These are phyloP conservation scores for Aspergillus fumigatiaffinis DNA, from an alignment of 2,329 filamentous ascomycete genomes.

Conservation along the genomic window DNA sequence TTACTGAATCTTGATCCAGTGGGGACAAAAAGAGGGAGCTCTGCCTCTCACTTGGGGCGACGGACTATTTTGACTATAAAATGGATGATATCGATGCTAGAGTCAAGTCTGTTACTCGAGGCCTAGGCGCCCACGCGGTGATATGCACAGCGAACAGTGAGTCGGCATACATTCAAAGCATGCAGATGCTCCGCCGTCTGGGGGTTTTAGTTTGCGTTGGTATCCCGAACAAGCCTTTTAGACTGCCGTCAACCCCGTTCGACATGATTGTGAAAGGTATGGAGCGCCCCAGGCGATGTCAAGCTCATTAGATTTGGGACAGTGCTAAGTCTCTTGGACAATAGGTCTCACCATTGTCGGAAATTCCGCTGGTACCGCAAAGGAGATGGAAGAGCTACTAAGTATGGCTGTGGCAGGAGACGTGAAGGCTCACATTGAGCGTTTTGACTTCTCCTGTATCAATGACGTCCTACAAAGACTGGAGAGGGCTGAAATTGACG, in stretches of 20 bases:
- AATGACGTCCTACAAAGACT: conserved; percentile 33
- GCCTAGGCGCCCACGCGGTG: conserved; percentile 44
- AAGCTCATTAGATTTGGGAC: background rate
- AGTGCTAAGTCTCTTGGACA: conserved; percentile 3
- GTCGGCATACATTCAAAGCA: conserved; percentile 42
- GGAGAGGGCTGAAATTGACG: conserved; percentile 35
- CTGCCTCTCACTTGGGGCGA: conserved; percentile 31
- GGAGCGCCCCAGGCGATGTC: background rate
- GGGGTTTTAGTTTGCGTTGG: conserved; percentile 48
- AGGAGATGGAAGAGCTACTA: conserved; percentile 46
- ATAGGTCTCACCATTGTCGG: conserved; percentile 44
- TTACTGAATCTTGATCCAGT: conserved; percentile 11
- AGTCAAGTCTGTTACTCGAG: conserved; percentile 38
- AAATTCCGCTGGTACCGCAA: conserved; percentile 43
- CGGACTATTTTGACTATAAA: conserved; percentile 32
- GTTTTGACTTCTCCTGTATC: conserved; percentile 33
- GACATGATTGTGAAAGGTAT: conserved; percentile 46
- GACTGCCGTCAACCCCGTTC: conserved; percentile 45
- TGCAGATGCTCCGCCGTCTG: conserved; percentile 42
- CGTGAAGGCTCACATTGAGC: conserved; percentile 35
- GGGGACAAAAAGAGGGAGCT: conserved; percentile 33
- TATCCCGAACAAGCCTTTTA: conserved; percentile 41
- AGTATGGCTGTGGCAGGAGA: conserved; percentile 42
- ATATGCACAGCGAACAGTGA: conserved; percentile 47
- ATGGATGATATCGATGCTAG: conserved; percentile 36